phyloP scores from a whole-genome alignment of 148 eudicot genomes.

The Rhododendron ferrugineum region DNA sequence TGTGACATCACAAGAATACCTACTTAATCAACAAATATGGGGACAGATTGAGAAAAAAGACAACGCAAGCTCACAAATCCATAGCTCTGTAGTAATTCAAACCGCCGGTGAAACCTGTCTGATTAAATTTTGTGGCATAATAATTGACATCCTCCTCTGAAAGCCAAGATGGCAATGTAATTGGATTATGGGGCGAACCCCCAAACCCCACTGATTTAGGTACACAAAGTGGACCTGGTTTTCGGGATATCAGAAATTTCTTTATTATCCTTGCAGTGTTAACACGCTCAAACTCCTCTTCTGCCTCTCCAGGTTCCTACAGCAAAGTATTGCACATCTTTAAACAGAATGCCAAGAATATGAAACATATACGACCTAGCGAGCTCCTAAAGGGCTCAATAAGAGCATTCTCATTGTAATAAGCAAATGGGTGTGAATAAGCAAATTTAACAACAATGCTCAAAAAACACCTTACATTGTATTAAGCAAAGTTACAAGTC shows the following conservation, averaged over 20 bases:
- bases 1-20: background rate
- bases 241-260: slow-evolving; percentile 27
- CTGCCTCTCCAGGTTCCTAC: slow-evolving; percentile 62
- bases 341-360: background rate
- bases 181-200: slow-evolving; percentile 22
- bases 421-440: no score
- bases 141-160: slow-evolving; percentile 45
- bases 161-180: slow-evolving; percentile 52
- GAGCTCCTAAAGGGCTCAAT: background rate
- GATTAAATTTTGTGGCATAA: slow-evolving; percentile 37
- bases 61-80: slow-evolving; percentile 38
- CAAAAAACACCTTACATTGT: no score
- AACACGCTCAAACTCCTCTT: slow-evolving; percentile 36
- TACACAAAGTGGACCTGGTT: slow-evolving; percentile 40
- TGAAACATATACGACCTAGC: background rate
- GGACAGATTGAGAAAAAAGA: background rate
- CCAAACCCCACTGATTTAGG: slow-evolving; percentile 42
- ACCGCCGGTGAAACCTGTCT: slow-evolving; percentile 59
- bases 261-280: slow-evolving; percentile 32
- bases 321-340: slow-evolving; percentile 1
- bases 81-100: slow-evolving; percentile 66
- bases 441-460: no score
- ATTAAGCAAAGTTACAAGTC: no score
- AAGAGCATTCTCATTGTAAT: no score
- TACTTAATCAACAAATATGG: background rate